Percentiles rank a stretch among this genome's conserved stretches.
These are phyloP conservation scores for Castanospermum australe DNA, from an alignment of 306 rosid genomes.

Conservation along the genomic window DNA sequence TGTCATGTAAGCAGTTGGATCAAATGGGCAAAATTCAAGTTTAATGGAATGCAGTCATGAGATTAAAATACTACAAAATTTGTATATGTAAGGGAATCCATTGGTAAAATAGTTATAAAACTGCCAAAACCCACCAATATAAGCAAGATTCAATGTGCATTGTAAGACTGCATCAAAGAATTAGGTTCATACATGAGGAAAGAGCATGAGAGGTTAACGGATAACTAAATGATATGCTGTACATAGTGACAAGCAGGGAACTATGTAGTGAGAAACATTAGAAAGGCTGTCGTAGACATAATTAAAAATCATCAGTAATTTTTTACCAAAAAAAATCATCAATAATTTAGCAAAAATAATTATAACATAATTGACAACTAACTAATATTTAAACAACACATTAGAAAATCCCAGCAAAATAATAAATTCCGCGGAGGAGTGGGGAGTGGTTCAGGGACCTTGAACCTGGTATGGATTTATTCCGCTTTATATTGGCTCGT, in stretches of 20 bases:
- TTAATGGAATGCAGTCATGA: not conserved
- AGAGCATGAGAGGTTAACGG: not conserved
- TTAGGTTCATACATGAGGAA: not conserved
- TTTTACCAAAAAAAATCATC: no score
- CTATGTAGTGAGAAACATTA: not conserved
- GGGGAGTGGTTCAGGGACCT: not conserved
- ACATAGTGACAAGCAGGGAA: not conserved
- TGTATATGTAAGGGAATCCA: not conserved
- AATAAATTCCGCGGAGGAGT: not conserved
- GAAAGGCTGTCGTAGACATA: not conserved
- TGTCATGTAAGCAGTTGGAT: not conserved
- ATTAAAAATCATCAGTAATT: not conserved
- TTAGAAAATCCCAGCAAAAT: not conserved
- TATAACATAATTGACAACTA: not conserved
- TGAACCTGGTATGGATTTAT: not conserved
- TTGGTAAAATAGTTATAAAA: not conserved
- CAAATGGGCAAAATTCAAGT: not conserved
- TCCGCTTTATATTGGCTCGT: not conserved
- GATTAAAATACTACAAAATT: not conserved
- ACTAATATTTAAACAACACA: constrained; percentile 1
- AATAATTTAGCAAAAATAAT: not conserved
- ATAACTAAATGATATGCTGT: not conserved
- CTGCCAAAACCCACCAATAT: not conserved
- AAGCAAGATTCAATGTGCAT: not conserved
- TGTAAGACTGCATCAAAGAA: not conserved